These are phyloP conservation scores for Priceomyces haplophilus DNA, from an alignment of 805 yeast species.

Conservation along the genomic window DNA sequence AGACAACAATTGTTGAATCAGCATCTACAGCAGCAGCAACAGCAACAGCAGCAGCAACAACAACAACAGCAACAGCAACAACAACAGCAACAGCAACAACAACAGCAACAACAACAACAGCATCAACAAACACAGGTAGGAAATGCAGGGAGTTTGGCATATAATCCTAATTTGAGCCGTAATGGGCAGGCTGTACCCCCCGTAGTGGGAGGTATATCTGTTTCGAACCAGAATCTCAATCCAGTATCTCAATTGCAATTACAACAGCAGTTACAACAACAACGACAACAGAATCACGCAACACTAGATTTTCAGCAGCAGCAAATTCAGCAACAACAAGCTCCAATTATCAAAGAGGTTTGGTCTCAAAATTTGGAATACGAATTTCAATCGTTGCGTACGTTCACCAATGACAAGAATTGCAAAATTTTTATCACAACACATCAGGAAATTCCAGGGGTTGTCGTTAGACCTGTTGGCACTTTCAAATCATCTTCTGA, in stretches of 20 bases:
- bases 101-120: constrained; percentile 27
- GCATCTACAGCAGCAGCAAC: constrained; percentile 32
- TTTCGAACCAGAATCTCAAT: constrained; percentile 7
- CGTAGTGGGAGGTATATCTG: background rate
- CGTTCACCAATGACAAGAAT: constrained; percentile 51
- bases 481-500: constrained; percentile 84
- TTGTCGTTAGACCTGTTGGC: constrained; percentile 94
- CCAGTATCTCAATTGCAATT: constrained; percentile 16
- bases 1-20: constrained; percentile 33
- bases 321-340: constrained; percentile 20
- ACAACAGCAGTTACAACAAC: constrained; percentile 23
- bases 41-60: constrained; percentile 23
- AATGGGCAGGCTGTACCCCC: background rate
- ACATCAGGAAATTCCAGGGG: constrained; percentile 94
- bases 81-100: constrained; percentile 33
- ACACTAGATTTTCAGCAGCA: constrained; percentile 17
- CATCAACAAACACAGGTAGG: constrained; percentile 18
- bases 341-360: constrained; percentile 64
- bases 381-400: constrained; percentile 62
- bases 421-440: constrained; percentile 54
- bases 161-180: background rate
- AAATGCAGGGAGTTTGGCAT: constrained; percentile 1
- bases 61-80: constrained; percentile 33
- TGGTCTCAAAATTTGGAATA: constrained; percentile 68
- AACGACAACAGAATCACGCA: constrained; percentile 17